Evolutionary conservation across 1,139 yeast species (phyloP).

Genomic region (Geotrichum fermentans): DNA sequence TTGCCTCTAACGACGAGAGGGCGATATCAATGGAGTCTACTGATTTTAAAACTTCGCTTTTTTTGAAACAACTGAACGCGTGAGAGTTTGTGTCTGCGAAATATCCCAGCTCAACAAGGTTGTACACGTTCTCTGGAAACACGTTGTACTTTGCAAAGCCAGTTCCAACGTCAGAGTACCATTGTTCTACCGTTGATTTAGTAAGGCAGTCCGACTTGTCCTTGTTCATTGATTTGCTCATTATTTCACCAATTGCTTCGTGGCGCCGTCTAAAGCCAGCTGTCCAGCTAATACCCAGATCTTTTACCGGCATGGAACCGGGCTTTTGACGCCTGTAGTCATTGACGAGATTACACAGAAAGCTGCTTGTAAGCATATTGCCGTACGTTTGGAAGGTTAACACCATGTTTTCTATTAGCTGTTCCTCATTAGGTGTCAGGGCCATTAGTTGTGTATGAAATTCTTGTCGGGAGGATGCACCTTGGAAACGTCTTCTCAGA

Average conservation of each 20-base stretch:
- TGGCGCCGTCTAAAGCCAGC: constrained; percentile 17
- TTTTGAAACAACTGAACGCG: constrained; percentile 5
- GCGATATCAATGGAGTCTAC: neutral
- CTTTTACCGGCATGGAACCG: neutral
- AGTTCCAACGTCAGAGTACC: constrained; percentile 9
- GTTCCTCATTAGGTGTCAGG: constrained; percentile 13
- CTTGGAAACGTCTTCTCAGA: constrained; percentile 15
- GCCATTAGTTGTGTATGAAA: constrained; percentile 19
- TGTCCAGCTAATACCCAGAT: constrained; percentile 18
- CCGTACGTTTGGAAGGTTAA: constrained; percentile 5
- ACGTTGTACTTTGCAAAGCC: constrained; percentile 9
- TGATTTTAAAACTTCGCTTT: constrained; percentile 1
- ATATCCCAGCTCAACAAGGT: constrained; percentile 15
- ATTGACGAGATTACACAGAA: constrained; percentile 17
- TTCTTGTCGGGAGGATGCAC: constrained; percentile 15
- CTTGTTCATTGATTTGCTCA: constrained; percentile 11
- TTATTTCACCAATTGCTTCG: constrained; percentile 7
- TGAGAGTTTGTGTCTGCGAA: neutral
- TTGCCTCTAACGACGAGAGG: constrained; percentile 14
- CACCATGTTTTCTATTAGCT: constrained; percentile 11
- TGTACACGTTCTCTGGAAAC: constrained; percentile 14
- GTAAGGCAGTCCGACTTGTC: constrained; percentile 1
- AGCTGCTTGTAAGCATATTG: constrained; percentile 15
- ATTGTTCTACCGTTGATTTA: constrained; percentile 7
- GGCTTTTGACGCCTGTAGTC: constrained; percentile 6